These are phyloP conservation scores for Fraxinus floribunda DNA, from an alignment of 305 asterid genomes.

Conservation along the genomic window DNA sequence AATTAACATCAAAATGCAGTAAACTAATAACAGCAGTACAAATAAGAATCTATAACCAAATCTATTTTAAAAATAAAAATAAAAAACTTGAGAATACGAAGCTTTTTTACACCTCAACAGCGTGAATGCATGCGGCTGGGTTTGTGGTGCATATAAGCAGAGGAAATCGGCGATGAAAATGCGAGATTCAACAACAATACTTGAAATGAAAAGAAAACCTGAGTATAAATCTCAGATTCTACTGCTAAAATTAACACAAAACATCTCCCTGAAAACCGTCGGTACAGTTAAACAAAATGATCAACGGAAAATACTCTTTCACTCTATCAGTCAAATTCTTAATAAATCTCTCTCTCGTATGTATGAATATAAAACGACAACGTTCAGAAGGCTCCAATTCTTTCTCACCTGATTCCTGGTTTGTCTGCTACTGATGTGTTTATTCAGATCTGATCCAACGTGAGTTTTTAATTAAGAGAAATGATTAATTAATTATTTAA, in stretches of 20 bases:
- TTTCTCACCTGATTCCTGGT: background rate
- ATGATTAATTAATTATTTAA: background rate
- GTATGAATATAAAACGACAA: constrained; percentile 19
- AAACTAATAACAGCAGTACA: background rate
- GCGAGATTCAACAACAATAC: constrained; percentile 16
- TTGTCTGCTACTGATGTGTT: background rate
- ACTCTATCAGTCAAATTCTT: constrained; percentile 7
- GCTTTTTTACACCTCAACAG: constrained; percentile 5
- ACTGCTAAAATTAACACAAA: constrained; percentile 11
- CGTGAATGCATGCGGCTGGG: constrained; percentile 9
- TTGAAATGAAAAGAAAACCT: background rate
- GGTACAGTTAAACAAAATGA: constrained; percentile 19
- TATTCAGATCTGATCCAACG: background rate
- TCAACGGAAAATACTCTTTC: constrained; percentile 23
- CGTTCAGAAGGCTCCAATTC: constrained; percentile 15
- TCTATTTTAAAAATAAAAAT: background rate
- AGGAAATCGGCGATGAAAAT: constrained; percentile 13
- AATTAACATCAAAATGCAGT: background rate
- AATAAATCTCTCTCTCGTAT: background rate
- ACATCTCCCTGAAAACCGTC: constrained; percentile 31
- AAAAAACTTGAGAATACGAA: background rate
- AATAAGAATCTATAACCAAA: background rate
- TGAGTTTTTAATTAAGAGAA: background rate
- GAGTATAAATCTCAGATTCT: background rate
- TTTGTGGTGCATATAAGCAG: background rate